Base-by-base conservation (phyloP, 73 alveolate species). In the Paramecium sexaurelia region DNA sequence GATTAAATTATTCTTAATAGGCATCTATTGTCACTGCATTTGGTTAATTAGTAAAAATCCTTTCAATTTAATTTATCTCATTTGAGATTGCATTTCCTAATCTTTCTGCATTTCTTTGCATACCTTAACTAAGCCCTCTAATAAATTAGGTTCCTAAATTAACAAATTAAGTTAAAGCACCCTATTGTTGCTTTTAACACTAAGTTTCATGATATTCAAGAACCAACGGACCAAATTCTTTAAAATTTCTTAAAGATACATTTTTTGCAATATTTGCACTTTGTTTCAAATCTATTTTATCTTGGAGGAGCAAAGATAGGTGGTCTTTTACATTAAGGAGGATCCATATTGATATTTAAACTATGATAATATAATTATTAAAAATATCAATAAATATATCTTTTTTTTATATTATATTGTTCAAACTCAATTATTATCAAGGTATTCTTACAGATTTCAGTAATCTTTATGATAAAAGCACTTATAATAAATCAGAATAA, bases 41-140 rank as follows among this genome's bases (percentile, higher is more conserved):
- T 2, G 39, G 83, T 61, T 26, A 15, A 13, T 61, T 61, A 29
- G 19, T 51, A 6, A 61, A 61, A 22, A 61, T 61, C 26, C 83
- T 61, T 29, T 61, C 47, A 26, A 61, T 29, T 29, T 61, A 26
- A 26, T 26, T 5, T 13, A 22, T 3, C 7, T 61, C 83, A 61
- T 61, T 61, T 7, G 83, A 61, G 43, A 61, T 61, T 22, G 83
- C 43, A 29, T 61, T 26, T 22, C 83, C 83, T 29, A 61, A 29
- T 61, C 43, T 61, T 6, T 61, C 39, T 1, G 26, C 83, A 29
- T 61, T 61, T 61, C 83, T 61, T 61, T 61, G 39, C 15, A 61
- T 20, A 2, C 83, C 83, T 61, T 61, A 61, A 61, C 83, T 61
- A 29, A 61, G 11, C 7, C 83, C 83, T 61, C 83, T n/a, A 7